These are phyloP conservation scores for Pichia phayaonensis DNA, from an alignment of 805 yeast species.

Conservation along the genomic window DNA sequence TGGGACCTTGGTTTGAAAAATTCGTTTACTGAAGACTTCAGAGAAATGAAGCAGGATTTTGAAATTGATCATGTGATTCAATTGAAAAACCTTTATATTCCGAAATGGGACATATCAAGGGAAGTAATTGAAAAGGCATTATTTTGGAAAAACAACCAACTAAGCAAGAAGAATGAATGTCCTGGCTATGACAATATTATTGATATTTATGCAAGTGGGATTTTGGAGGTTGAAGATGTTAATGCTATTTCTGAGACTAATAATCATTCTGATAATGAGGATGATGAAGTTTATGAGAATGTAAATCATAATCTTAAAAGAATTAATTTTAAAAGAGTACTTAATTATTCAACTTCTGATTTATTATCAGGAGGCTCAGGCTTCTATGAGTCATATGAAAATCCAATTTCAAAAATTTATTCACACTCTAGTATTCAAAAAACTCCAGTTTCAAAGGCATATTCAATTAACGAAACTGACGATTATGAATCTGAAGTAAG, in stretches of 20 bases:
- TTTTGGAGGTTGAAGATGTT: not conserved
- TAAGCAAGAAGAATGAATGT: not conserved
- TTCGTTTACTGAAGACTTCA: not conserved
- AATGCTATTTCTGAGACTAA: not conserved
- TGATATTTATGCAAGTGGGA: not conserved
- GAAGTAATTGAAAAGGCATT: constrained; percentile 1
- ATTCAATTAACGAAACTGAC: not conserved
- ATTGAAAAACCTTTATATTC: not conserved
- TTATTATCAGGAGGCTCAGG: not conserved
- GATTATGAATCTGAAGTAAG: not conserved
- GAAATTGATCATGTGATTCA: not conserved
- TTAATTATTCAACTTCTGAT: not conserved
- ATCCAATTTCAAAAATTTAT: not conserved
- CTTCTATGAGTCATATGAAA: not conserved
- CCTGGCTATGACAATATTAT: not conserved
- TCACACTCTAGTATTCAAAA: not conserved
- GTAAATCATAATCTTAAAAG: not conserved
- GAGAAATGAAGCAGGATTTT: not conserved
- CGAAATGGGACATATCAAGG: not conserved
- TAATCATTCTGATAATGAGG: not conserved
- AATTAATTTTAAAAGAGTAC: not conserved
- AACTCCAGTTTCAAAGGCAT: not conserved
- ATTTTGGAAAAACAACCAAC: not conserved
- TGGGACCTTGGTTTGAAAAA: not conserved
- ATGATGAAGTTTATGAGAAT: not conserved